Base-by-base conservation (phyloP, 331 rosid species). In the Malus hybrid region DNA sequence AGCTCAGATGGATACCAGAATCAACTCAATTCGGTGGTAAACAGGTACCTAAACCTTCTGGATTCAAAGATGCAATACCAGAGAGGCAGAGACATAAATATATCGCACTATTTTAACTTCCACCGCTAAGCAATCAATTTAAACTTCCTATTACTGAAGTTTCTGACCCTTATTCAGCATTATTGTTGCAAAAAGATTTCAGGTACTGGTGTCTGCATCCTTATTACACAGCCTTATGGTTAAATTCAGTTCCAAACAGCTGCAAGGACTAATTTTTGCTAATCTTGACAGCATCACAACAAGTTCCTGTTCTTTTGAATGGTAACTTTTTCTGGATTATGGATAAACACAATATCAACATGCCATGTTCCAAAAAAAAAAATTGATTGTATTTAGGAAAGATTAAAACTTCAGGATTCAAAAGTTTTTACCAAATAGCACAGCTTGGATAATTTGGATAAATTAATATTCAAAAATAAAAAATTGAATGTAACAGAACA, bases 401-500 rank as follows among this genome's bases (percentile, higher is more conserved):
- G 6, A 64, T 6, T 64, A 31, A 32, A 7, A 31, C 8, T 15
- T 29, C 33, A 31, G 39, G 22, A 6, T 64, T 29, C 8, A 29
- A 2, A 64, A 64, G n/a, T 31, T 63, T 63, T 64, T 16, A 69
- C 46, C 69, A 59, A 48, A 44, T 70, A 62, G 20, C 48, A 28
- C 29, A 27, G 70, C 50, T 62, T 50, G 7, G 60, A 70, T n/a
- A 42, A 42, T 9, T 42, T 42, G 48, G 48, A 70, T 54, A 31
- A 65, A 28, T 61, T 44, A 29, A 46, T 11, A 36, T 5, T 62
- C 7, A 16, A 32, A 5, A 32, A 65, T 14, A 7, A 29, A 15
- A 10, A 52, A 34, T 64, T 22, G 10, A 6, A 70, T 67, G 36
- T 61, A 64, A 52, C 44, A 80, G 63, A 85, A 62, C 72, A 80